Evolutionary conservation across 352 stramenopile species (phyloP), one percentile per base, ranked within the genome.

Genomic region (Pythium brassicae): DNA sequence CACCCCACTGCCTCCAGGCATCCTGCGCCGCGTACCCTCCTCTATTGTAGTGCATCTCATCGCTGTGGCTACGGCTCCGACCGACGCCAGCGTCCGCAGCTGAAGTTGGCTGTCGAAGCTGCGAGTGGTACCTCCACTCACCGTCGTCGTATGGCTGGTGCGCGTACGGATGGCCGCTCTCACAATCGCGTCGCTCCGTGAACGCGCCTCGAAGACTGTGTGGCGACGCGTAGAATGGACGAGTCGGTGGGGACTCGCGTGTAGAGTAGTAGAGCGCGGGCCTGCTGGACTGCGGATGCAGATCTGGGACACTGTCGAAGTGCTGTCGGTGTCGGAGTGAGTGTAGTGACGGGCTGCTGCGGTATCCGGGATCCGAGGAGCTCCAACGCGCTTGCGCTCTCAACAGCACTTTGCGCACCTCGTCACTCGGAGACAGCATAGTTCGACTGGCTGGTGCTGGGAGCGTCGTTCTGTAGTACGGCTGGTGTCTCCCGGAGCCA

Each of bases 401-500:
- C 25, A 73, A 68, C 11, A 89, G 42, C 1, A 72, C 75, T 43
- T 83, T 75, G 32, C 79, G 71, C 29, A 89, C 53, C 52, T 72
- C 69, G n/a, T 78, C 76, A 39, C 71, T 89, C 0, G 76, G 65
- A 50, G 79, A 89, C 43, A 89, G 56, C 11, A 63, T 37, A 14
- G 67, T 23, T 0, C 50, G 67, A 35, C 59, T 70, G 45, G 57
- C 14, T 54, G 50, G 25, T 34, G 23, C 22, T 25, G 10, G 7
- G 29, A 19, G 25, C 4, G 19, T 12, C 20, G 26, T 22, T 11
- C n/a, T 26, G 40, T 15, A 27, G 48, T 22, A 27, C 15, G 11
- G n/a, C 20, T 50, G 20, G 40, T 46, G 40, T 37, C 32, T 37
- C 9, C 9, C 20, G 42, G 25, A 47, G 42, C 11, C 20, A 25